These are phyloP conservation scores for Magnaporthiopsis rhizophila DNA, from an alignment of 2,329 filamentous ascomycete genomes.

Conservation along the genomic window DNA sequence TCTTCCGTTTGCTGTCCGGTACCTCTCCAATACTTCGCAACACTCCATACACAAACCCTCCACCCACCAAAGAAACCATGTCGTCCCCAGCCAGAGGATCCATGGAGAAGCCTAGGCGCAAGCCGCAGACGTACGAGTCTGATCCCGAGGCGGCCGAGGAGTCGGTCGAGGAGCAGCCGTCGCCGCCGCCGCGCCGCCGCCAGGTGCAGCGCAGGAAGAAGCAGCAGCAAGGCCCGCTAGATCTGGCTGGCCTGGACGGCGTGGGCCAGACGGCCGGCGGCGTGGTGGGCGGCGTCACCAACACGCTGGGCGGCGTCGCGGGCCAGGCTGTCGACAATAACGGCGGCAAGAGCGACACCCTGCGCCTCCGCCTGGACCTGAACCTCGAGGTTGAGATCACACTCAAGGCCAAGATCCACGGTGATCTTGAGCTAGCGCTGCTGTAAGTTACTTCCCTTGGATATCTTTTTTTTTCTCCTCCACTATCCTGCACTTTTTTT, in stretches of 20 bases:
- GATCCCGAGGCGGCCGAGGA: constrained; percentile 25
- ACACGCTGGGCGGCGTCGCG: constrained; percentile 32
- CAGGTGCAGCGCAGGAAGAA: constrained; percentile 21
- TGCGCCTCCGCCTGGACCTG: constrained; percentile 62
- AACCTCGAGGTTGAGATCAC: constrained; percentile 81
- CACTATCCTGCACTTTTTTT: background rate
- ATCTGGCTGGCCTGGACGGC: constrained; percentile 26
- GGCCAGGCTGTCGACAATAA: constrained; percentile 26
- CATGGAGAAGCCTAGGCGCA: constrained; percentile 22
- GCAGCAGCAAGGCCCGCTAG: constrained; percentile 16
- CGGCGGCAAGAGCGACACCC: constrained; percentile 51
- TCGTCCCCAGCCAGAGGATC: constrained; percentile 22
- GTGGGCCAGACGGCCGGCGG: constrained; percentile 28
- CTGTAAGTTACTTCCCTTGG: constrained; percentile 31
- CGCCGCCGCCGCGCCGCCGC: constrained; percentile 19
- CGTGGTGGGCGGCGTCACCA: constrained; percentile 30
- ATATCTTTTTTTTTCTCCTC: background rate
- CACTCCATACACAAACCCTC: background rate
- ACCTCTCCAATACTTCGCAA: background rate
- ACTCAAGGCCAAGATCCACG: constrained; percentile 77
- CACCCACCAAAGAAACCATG: constrained; percentile 12
- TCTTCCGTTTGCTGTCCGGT: background rate
- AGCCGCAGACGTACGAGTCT: constrained; percentile 25
- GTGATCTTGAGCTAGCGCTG: constrained; percentile 71
- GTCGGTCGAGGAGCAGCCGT: constrained; percentile 22